Base-by-base conservation (phyloP, 2,329 filamentous ascomycete genomes). In the Colletotrichum tropicale region DNA sequence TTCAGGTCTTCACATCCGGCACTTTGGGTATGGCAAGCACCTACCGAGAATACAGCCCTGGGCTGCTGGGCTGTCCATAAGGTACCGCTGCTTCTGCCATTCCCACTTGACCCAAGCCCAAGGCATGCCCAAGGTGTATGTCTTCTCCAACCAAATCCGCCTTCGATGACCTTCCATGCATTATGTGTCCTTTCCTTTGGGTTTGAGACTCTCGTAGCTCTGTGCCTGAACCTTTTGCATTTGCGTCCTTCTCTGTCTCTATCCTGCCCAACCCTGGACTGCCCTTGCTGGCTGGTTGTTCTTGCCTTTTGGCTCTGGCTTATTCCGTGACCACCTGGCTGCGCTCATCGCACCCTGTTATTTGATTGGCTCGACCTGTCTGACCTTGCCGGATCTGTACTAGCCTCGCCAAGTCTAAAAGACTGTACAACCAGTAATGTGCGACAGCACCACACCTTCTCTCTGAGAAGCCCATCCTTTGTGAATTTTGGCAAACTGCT, bases 401-500 rank as follows among this genome's bases (percentile, higher is more conserved):
- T 71, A 74, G 72, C 21, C 38, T 7, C 10, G 36, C 61, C 52
- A 74, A 74, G 72, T 36, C 68, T 60, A 62, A 71, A 71, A 55
- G 60, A 34, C 60, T 52, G 52, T 64, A 56, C 36, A 66, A 75
- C 72, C 72, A 75, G 52, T 75, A 52, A 36, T 71, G 52, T 55
- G 68, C 68, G 48, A 36, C 67, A 66, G 61, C 72, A 75, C 38
- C 61, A 75, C 72, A 75, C 72, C 72, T 69, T 64, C 68, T 71
- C n/a, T 52, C n/a, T 60, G 66, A 13, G 56, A 64, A 38, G 71
- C 67, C 67, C 67, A 74, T 34, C 61, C 67, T 74, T 66, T 60
- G 48, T 65, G 60, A 62, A n/a, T 70, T 65, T 28, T 52, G 52
- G 72, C 61, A 66, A 71, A 55, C 71, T 71, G 67, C 67, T n/a